Conservation (phyloP, 345 rosid species). For the Eucalyptus erythrocorys region DNA sequence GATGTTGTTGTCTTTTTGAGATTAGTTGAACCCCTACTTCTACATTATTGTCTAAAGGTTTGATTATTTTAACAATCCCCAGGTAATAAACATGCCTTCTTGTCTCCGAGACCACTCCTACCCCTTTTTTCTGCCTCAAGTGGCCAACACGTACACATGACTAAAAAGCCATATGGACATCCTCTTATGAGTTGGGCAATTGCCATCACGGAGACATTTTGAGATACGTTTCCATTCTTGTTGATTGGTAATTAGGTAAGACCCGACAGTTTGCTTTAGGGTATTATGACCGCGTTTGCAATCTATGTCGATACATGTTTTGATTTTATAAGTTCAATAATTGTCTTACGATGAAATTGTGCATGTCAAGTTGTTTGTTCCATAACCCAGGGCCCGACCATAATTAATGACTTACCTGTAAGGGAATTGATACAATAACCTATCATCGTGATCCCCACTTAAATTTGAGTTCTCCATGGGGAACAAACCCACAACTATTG, state of each 20-base stretch:
- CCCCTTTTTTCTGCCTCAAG: conserved; percentile 1
- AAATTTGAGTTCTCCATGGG: background rate
- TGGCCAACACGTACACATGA: conserved; percentile 54
- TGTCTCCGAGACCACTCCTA: background rate
- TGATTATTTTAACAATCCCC: background rate
- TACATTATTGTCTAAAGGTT: background rate
- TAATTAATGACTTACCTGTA: background rate
- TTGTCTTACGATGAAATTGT: background rate
- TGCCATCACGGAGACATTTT: background rate
- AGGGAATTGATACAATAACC: background rate
- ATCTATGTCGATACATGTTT: background rate
- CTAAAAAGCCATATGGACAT: background rate
- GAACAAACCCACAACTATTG: background rate
- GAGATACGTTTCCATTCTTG: background rate
- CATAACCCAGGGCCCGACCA: background rate
- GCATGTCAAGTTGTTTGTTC: background rate
- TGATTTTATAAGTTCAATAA: background rate
- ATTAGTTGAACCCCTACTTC: background rate
- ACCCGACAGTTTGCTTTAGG: background rate
- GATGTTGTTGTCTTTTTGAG: background rate
- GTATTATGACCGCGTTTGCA: background rate
- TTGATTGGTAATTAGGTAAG: background rate
- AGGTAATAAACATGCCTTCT: background rate
- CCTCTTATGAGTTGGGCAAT: background rate
- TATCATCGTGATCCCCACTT: background rate